Percentiles rank a stretch among this genome's conserved stretches.
Conservation (phyloP, 345 rosid genomes). For the Hirschfeldia incana region DNA sequence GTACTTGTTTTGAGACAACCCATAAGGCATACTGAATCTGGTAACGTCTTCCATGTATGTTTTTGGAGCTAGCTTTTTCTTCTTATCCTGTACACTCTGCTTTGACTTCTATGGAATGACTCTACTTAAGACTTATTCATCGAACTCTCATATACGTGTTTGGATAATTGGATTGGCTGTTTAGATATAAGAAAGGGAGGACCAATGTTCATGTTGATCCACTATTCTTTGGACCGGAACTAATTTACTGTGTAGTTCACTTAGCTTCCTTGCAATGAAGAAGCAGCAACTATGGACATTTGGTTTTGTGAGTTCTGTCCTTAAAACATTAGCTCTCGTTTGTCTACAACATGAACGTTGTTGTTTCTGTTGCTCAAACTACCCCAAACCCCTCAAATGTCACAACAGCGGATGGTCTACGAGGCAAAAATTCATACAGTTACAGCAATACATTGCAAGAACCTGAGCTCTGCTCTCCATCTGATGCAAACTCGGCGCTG, state of each 20-base stretch:
- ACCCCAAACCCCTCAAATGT: constrained; percentile 13
- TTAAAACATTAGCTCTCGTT: not conserved
- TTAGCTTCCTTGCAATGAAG: not conserved
- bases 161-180: not conserved
- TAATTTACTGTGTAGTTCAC: not conserved
- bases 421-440: not conserved
- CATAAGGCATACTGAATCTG: not conserved
- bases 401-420: not conserved
- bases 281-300: not conserved
- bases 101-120: not conserved
- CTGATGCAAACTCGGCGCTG: constrained; percentile 13
- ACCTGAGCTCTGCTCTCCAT: constrained; percentile 20
- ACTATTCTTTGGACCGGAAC: not conserved
- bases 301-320: not conserved
- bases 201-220: too few relatives aligned
- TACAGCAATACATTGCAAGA: constrained; percentile 14
- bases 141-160: not conserved
- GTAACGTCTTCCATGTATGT: not conserved
- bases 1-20: not conserved
- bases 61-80: not conserved
- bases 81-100: not conserved
- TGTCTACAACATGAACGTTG: constrained; percentile 1
- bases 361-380: not conserved
- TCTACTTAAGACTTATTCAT: not conserved
- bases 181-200: not conserved